Conservation (phyloP, 2,329 filamentous ascomycete genomes). For the Xylogone sp. region DNA sequence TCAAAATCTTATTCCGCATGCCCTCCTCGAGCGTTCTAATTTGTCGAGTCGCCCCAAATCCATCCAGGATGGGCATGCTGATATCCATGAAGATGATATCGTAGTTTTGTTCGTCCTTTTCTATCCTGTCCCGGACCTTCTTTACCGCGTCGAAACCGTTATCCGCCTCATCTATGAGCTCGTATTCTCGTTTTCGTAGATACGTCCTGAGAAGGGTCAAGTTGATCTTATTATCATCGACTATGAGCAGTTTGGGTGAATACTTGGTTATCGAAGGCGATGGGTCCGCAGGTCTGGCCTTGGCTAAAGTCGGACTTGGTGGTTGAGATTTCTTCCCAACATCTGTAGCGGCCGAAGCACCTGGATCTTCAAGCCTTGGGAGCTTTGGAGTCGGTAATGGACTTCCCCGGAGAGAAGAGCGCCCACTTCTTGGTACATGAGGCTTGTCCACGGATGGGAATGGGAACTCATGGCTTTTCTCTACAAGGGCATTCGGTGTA, state of each 20-base stretch:
- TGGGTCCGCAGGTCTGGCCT: background rate
- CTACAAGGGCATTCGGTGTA: slow-evolving; percentile 20
- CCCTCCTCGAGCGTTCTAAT: slow-evolving; percentile 44
- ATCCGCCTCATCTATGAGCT: slow-evolving; percentile 36
- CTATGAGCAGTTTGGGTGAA: slow-evolving; percentile 28
- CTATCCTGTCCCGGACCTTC: slow-evolving; percentile 30
- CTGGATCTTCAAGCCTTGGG: background rate
- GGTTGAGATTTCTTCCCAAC: background rate
- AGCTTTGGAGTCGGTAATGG: background rate
- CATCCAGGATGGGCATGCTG: slow-evolving; percentile 52
- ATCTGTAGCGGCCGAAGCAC: background rate
- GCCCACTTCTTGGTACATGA: background rate
- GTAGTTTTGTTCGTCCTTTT: slow-evolving; percentile 27
- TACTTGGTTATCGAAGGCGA: background rate
- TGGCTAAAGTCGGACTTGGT: background rate
- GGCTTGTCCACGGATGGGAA: slow-evolving; percentile 15
- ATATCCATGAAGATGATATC: slow-evolving; percentile 47
- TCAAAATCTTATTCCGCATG: slow-evolving; percentile 20
- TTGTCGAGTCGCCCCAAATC: slow-evolving; percentile 42
- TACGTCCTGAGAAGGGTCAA: slow-evolving; percentile 34
- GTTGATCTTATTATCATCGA: slow-evolving; percentile 41
- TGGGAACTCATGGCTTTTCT: slow-evolving; percentile 24
- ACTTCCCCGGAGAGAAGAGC: background rate
- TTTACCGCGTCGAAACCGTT: slow-evolving; percentile 47
- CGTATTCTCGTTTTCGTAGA: slow-evolving; percentile 33